Evolutionary conservation across 306 rosid genomes (phyloP).

Genomic region (Neltuma alba): DNA sequence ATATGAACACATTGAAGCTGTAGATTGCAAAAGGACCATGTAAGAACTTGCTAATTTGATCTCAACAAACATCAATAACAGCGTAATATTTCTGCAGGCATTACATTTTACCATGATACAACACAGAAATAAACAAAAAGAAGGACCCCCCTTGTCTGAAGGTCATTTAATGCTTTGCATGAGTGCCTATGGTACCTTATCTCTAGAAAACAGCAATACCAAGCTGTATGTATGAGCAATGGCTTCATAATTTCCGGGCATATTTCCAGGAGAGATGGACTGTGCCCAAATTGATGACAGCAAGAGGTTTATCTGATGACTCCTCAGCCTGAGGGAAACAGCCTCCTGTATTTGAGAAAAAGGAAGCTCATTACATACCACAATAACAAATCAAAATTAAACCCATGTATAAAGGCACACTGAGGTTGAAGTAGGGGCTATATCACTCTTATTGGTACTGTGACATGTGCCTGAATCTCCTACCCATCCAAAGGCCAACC

Average conservation of each 20-base stretch:
- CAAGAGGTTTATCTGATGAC: constrained; percentile 74
- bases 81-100: constrained; percentile 2
- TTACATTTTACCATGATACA: constrained; percentile 7
- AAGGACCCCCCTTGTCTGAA: constrained; percentile 22
- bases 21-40: not conserved
- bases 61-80: constrained; percentile 23
- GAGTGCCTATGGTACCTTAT: constrained; percentile 63
- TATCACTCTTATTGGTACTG: constrained; percentile 5
- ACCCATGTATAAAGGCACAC: not conserved
- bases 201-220: constrained; percentile 73
- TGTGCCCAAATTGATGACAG: constrained; percentile 87
- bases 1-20: constrained; percentile 26
- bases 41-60: not conserved
- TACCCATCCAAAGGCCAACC: not conserved
- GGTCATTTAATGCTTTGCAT: constrained; percentile 24
- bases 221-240: constrained; percentile 83
- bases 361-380: constrained; percentile 22
- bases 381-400: constrained; percentile 22
- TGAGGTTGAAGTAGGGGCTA: constrained; percentile 20
- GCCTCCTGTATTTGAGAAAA: constrained; percentile 54
- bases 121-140: constrained; percentile 22
- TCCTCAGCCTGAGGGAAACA: constrained; percentile 64
- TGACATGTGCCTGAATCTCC: not conserved
- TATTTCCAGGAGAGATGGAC: constrained; percentile 71
- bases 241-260: constrained; percentile 93